Evolutionary conservation across 192 early-diverging fungal species (phyloP).

Genomic region (Dissophora ornata): DNA sequence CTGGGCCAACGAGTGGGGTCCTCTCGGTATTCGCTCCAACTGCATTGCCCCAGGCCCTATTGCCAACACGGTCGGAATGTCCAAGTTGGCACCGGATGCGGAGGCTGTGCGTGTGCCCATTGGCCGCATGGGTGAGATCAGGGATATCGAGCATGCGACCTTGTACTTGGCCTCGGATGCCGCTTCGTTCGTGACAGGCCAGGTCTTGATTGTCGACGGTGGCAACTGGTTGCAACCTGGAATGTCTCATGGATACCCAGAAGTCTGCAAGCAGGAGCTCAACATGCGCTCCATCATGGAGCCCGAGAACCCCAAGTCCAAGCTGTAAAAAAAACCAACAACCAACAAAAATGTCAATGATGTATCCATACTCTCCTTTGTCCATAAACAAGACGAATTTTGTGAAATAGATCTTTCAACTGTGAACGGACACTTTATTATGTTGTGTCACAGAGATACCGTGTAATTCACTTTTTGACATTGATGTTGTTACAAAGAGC

Average conservation of each 20-base stretch:
- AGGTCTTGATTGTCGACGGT: slow-evolving; percentile 69
- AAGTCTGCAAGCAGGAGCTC: slow-evolving; percentile 43
- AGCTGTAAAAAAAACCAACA: slow-evolving; percentile 11
- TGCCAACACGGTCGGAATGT: slow-evolving; percentile 56
- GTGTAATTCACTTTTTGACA: no score
- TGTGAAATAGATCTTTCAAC: no score
- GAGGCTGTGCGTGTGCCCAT: slow-evolving; percentile 29
- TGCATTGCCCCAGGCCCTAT: slow-evolving; percentile 73
- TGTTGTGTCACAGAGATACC: no score
- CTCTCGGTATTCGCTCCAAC: slow-evolving; percentile 76
- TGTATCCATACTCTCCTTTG: no score
- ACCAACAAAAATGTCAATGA: no score
- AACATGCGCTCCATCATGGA: slow-evolving; percentile 55
- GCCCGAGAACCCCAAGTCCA: slow-evolving; percentile 39
- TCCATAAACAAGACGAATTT: no score
- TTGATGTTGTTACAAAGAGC: no score
- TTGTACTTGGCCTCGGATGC: slow-evolving; percentile 75
- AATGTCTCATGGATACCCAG: slow-evolving; percentile 38
- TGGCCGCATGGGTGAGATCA: slow-evolving; percentile 58
- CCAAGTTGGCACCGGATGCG: slow-evolving; percentile 50
- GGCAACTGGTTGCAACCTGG: slow-evolving; percentile 63
- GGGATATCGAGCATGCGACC: slow-evolving; percentile 78
- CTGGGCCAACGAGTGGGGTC: slow-evolving; percentile 80
- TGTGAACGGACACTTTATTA: no score
- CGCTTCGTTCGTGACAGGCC: slow-evolving; percentile 67